Base-by-base conservation (phyloP, 768 basidiomycete genomes). In the Royoungia palumana region DNA sequence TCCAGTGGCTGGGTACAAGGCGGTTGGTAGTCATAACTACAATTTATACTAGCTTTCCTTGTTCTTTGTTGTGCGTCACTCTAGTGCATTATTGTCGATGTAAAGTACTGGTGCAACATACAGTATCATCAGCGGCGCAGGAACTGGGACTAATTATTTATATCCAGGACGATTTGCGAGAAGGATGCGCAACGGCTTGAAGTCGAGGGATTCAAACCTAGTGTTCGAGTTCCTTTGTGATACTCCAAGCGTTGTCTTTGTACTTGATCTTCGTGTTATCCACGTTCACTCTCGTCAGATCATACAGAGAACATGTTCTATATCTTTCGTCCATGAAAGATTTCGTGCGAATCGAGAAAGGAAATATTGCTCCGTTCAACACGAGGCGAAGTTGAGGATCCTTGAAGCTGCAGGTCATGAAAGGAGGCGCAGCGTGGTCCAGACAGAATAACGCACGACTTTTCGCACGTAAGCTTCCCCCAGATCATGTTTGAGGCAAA, bases 401-500 rank as follows among this genome's bases (percentile, higher is more conserved):
- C 16, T 59, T 36, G 48, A 64, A 66, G 10, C 68, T 70, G 41
- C 6, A 45, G 32, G 14, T 17, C 13, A 30, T 50, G 41, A 60
- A 44, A 37, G 12, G 34, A 41, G 2, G 46, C 13, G 17, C 30
- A 24, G 36, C 5, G 11, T 6, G 6, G 30, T 34, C 32, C 46
- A 39, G 22, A 12, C 22, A 5, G 13, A 16, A 20, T 25, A 3
- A 58, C 63, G 41, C 41, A 69, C 67, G 70, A 71, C 12, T 61
- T 58, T 41, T 54, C 50, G 62, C 72, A 75, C 4, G 59, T 55
- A 59, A 74, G 73, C 52, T 57, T 66, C 56, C 75, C 72, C 73
- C 72, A 75, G 22, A 70, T 53, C 72, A 75, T 73, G 47, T 59
- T 68, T 36, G 73, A 73, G 13, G 62, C 73, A 49, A 76, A 76